Evolutionary conservation across 805 yeast species (phyloP).

Genomic region (Sugiyamaella qingdaonensis): DNA sequence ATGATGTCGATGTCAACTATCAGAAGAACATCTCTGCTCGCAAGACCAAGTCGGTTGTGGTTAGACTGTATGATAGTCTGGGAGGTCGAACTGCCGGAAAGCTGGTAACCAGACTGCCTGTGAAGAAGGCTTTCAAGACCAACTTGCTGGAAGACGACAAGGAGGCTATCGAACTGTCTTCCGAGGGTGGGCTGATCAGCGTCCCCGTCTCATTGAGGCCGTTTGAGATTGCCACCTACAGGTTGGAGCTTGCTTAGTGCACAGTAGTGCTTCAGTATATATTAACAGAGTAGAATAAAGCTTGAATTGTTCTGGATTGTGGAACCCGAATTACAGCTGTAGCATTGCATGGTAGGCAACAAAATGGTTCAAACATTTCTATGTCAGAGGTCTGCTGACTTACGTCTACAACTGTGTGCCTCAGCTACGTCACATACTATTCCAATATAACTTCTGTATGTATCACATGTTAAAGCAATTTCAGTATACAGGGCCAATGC

Average conservation of each 20-base stretch:
- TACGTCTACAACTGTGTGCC: no score
- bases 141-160: conserved; percentile 24
- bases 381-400: no score
- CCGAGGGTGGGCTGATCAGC: conserved; percentile 16
- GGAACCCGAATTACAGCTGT: no score
- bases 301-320: no score
- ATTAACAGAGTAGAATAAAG: no score
- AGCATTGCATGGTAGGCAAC: no score
- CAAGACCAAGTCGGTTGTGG: conserved; percentile 48
- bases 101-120: conserved; percentile 47
- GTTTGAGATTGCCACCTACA: conserved; percentile 71
- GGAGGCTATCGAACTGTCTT: conserved; percentile 8
- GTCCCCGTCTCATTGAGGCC: conserved; percentile 54
- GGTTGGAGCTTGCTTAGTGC: conserved; percentile 36
- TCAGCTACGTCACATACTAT: no score
- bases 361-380: no score
- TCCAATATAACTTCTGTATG: no score
- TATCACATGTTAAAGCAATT: no score
- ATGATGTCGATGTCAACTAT: conserved; percentile 51
- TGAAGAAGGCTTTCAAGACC: conserved; percentile 49
- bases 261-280: no score
- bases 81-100: conserved; percentile 69
- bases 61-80: conserved; percentile 79
- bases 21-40: conserved; percentile 21
- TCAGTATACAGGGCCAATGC: no score